Conservation (phyloP, 1,284 basidiomycete genomes). For the Neolentinus lepideus region DNA sequence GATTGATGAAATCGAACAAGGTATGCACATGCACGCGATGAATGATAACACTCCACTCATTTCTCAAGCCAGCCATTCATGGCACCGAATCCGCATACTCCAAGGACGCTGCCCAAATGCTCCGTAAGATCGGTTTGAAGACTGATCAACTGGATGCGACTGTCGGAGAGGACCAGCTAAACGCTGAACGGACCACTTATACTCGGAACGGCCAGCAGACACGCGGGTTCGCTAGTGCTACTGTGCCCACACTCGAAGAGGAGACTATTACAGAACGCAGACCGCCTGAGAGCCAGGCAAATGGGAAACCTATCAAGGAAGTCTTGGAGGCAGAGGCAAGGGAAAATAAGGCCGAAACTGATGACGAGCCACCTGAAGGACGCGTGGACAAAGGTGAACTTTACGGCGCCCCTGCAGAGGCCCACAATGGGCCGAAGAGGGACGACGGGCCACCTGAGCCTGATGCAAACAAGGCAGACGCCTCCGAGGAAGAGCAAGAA, state of each 20-base stretch:
- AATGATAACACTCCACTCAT: no score
- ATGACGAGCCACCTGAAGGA: slow-evolving; percentile 24
- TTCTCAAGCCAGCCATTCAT: slow-evolving; percentile 29
- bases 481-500: slow-evolving; percentile 43
- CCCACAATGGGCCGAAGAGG: slow-evolving; percentile 29
- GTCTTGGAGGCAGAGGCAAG: slow-evolving; percentile 12
- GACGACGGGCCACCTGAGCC: slow-evolving; percentile 42
- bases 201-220: slow-evolving; percentile 44
- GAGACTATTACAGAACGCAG: slow-evolving; percentile 43
- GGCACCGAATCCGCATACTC: slow-evolving; percentile 32
- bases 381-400: slow-evolving; percentile 33
- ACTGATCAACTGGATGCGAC: slow-evolving; percentile 26
- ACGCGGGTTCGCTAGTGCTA: slow-evolving; percentile 55
- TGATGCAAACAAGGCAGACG: slow-evolving; percentile 35
- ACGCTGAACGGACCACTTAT: slow-evolving; percentile 48
- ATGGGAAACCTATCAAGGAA: slow-evolving; percentile 29
- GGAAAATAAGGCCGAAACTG: slow-evolving; percentile 11
- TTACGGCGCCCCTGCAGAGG: slow-evolving; percentile 50
- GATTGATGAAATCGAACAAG: slow-evolving; percentile 38
- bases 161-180: slow-evolving; percentile 32
- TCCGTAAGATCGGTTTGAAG: slow-evolving; percentile 38
- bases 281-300: slow-evolving; percentile 21
- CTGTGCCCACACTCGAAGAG: slow-evolving; percentile 72
- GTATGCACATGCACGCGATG: no score
- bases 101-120: slow-evolving; percentile 26